Percentiles rank a stretch among this genome's conserved stretches.
Evolutionary conservation across 208 protist genomes (phyloP).

Genomic region (Acanthamoeba sp.): DNA sequence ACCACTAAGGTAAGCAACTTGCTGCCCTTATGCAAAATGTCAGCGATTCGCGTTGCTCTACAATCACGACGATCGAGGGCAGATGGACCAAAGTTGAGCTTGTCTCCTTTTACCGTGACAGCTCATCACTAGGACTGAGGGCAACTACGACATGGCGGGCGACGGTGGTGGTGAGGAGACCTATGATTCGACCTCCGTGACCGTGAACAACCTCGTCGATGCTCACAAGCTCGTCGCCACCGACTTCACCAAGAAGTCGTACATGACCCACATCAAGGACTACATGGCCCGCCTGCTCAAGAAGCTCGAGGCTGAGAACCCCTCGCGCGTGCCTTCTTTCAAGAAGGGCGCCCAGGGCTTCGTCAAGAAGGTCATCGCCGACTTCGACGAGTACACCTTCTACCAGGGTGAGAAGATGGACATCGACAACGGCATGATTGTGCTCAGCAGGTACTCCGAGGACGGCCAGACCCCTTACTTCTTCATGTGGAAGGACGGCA

Average conservation of each 20-base stretch:
- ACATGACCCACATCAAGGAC: constrained; percentile 84
- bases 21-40: no score
- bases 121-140: constrained; percentile 77
- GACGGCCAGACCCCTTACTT: constrained; percentile 78
- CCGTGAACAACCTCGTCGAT: constrained; percentile 84
- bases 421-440: constrained; percentile 80
- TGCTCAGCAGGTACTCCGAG: constrained; percentile 77
- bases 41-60: no score
- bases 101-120: neutral
- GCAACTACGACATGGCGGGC: constrained; percentile 67
- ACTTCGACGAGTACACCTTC: constrained; percentile 85
- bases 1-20: constrained; percentile 76
- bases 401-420: constrained; percentile 82
- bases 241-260: constrained; percentile 85
- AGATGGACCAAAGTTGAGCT: neutral
- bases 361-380: constrained; percentile 82
- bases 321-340: constrained; percentile 77
- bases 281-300: constrained; percentile 81
- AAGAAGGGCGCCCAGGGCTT: constrained; percentile 81
- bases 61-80: neutral
- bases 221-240: constrained; percentile 72
- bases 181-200: constrained; percentile 67
- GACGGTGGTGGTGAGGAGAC: constrained; percentile 69
- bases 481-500: constrained; percentile 82
- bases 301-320: constrained; percentile 75